Percentiles rank a stretch among this genome's conserved stretches.
phyloP scores from a whole-genome alignment of 2,329 filamentous ascomycete genomes.

The Aspergillus tubingensis region DNA sequence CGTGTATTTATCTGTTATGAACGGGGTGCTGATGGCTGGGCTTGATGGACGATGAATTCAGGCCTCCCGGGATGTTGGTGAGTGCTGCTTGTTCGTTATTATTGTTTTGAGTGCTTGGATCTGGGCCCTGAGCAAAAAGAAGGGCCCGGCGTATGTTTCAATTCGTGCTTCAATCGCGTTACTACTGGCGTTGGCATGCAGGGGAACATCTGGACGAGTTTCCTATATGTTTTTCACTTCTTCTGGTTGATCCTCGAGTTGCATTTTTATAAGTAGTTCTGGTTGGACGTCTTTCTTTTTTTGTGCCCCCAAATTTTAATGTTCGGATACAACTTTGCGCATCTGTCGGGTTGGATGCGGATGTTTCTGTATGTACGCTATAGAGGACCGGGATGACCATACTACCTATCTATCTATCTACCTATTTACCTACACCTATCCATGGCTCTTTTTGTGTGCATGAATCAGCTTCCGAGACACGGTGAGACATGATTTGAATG shows the following conservation, averaged over 20 bases:
- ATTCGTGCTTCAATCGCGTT: constrained; percentile 6
- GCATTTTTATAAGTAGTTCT: not conserved
- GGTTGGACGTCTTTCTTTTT: not conserved
- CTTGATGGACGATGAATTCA: constrained; percentile 5
- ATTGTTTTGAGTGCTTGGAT: not conserved
- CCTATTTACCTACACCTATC: not conserved
- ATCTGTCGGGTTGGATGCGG: constrained; percentile 1
- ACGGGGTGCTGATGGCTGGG: not conserved
- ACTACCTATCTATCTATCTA: not conserved
- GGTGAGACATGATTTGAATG: too few relatives aligned
- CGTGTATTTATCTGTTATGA: constrained; percentile 5
- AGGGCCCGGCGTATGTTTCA: constrained; percentile 8
- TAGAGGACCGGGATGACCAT: constrained; percentile 1
- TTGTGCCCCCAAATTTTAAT: not conserved
- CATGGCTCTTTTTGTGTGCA: too few relatives aligned
- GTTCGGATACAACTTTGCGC: constrained; percentile 9
- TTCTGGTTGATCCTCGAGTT: not conserved
- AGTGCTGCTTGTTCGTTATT: not conserved
- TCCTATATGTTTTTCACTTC: constrained; percentile 6
- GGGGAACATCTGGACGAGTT: constrained; percentile 7
- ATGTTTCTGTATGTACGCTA: constrained; percentile 6
- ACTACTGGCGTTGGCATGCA: constrained; percentile 8
- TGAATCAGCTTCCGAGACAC: not conserved
- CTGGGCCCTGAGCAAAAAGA: not conserved
- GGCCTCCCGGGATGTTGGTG: not conserved